A percentile compares a stretch with the other conserved stretches of the same genome.
Evolutionary conservation across 352 stramenopile species (phyloP).

Genomic region (Peronospora farinosa): DNA sequence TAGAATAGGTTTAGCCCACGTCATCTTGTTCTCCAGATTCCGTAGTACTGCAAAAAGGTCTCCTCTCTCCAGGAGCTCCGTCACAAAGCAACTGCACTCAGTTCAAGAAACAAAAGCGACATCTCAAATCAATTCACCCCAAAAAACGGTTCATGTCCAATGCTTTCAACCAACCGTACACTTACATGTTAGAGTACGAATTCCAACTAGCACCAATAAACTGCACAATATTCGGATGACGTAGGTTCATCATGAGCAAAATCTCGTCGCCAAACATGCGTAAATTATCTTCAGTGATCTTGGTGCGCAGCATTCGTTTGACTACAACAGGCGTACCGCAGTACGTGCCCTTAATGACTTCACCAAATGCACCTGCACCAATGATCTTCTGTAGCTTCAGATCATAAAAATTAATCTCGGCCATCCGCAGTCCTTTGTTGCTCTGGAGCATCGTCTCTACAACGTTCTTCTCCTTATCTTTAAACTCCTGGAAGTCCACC

Average conservation of each 20-base stretch:
- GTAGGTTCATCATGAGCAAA: slow-evolving; percentile 88
- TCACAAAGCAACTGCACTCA: slow-evolving; percentile 75
- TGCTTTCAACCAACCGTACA: slow-evolving; percentile 1
- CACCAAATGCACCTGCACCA: slow-evolving; percentile 74
- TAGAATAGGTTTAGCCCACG: slow-evolving; percentile 82
- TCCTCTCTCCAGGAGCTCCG: slow-evolving; percentile 79
- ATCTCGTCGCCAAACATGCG: slow-evolving; percentile 87
- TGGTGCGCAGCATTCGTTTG: slow-evolving; percentile 86
- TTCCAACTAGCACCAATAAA: slow-evolving; percentile 89
- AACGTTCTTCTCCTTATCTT: slow-evolving; percentile 82
- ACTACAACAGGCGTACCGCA: slow-evolving; percentile 83
- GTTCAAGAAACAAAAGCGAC: slow-evolving; percentile 1
- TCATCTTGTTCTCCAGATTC: slow-evolving; percentile 73
- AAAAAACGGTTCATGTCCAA: neutral
- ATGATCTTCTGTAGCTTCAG: slow-evolving; percentile 87
- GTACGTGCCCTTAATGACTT: slow-evolving; percentile 87
- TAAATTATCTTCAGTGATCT: slow-evolving; percentile 85
- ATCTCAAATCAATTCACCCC: slow-evolving; percentile 11
- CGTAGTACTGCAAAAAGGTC: slow-evolving; percentile 78
- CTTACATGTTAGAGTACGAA: slow-evolving; percentile 89
- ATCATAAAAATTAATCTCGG: slow-evolving; percentile 86
- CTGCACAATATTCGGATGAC: slow-evolving; percentile 86
- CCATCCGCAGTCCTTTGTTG: slow-evolving; percentile 83
- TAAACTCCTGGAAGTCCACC: slow-evolving; percentile 81
- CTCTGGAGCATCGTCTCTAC: slow-evolving; percentile 86